phyloP scores from a whole-genome alignment of 2,329 filamentous ascomycete species.

The Trichocomaceae sp. region DNA sequence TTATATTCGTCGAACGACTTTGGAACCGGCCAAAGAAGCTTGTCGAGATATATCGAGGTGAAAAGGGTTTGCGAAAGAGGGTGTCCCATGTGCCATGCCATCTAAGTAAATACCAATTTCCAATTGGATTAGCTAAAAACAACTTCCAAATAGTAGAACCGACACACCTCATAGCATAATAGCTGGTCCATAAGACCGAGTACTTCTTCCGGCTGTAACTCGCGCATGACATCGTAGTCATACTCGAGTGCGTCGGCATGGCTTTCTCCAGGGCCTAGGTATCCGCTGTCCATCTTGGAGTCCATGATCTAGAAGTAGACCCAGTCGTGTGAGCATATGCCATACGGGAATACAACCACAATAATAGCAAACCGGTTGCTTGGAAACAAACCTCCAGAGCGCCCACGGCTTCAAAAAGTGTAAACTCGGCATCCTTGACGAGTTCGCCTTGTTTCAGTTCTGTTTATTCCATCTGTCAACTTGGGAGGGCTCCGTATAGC shows the following conservation, averaged over 20 bases:
- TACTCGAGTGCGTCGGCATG: conserved; percentile 60
- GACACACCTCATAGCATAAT: conserved; percentile 70
- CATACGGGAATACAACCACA: neutral
- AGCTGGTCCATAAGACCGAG: conserved; percentile 93
- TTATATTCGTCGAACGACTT: conserved; percentile 57
- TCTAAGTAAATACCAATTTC: conserved; percentile 45
- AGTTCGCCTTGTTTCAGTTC: conserved; percentile 73
- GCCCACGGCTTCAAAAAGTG: conserved; percentile 87
- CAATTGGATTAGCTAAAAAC: neutral
- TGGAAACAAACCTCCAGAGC: conserved; percentile 51
- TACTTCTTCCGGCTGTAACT: conserved; percentile 68
- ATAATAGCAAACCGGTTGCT: neutral
- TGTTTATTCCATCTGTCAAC: conserved; percentile 30
- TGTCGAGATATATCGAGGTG: conserved; percentile 85
- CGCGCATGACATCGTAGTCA: conserved; percentile 65
- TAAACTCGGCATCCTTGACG: conserved; percentile 90
- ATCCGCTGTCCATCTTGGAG: conserved; percentile 96
- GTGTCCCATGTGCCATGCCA: conserved; percentile 96
- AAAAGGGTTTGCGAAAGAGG: conserved; percentile 91
- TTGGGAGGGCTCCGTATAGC: neutral
- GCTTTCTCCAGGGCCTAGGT: conserved; percentile 63
- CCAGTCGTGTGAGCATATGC: neutral
- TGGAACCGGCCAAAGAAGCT: conserved; percentile 66
- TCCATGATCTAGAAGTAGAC: conserved; percentile 75
- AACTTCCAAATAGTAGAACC: neutral